phyloP scores from a whole-genome alignment of 2,329 filamentous ascomycete species.

The Cercospora citrullina region DNA sequence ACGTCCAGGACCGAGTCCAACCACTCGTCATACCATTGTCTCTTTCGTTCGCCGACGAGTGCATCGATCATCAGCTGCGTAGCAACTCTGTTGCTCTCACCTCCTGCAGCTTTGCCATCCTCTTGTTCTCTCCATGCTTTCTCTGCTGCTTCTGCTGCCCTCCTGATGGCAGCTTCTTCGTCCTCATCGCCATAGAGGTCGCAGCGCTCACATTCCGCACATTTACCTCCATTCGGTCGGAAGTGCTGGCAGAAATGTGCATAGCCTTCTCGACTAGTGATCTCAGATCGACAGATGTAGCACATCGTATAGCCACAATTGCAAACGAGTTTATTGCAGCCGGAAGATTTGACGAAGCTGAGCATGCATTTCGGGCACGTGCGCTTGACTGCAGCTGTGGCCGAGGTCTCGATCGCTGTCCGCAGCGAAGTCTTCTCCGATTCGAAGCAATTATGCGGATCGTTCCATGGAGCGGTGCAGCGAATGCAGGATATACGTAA shows the following conservation, averaged over 20 bases:
- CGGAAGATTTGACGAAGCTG: slow-evolving; percentile 86
- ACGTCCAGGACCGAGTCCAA: slow-evolving; percentile 26
- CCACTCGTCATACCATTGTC: slow-evolving; percentile 25
- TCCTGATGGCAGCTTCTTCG: slow-evolving; percentile 45
- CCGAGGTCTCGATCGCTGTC: slow-evolving; percentile 86
- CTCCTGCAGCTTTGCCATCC: slow-evolving; percentile 30
- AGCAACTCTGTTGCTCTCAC: slow-evolving; percentile 6
- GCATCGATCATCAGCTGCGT: slow-evolving; percentile 24
- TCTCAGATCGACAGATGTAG: slow-evolving; percentile 77
- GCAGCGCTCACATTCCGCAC: slow-evolving; percentile 69
- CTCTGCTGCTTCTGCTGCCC: slow-evolving; percentile 48
- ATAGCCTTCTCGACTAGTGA: slow-evolving; percentile 69
- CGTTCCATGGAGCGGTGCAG: slow-evolving; percentile 79
- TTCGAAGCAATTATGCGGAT: slow-evolving; percentile 89
- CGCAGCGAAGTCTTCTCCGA: slow-evolving; percentile 78
- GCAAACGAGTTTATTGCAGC: slow-evolving; percentile 96
- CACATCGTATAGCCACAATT: slow-evolving; percentile 98
- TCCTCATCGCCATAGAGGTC: slow-evolving; percentile 53
- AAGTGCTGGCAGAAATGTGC: slow-evolving; percentile 97
- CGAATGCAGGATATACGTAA: slow-evolving; percentile 71
- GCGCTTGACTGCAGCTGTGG: slow-evolving; percentile 90
- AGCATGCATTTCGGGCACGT: slow-evolving; percentile 90
- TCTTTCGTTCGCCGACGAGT: slow-evolving; percentile 24
- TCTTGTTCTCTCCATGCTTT: slow-evolving; percentile 49
- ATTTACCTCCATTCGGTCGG: slow-evolving; percentile 73